Base-by-base conservation (phyloP, 2,329 filamentous ascomycete species). In the Ophiocordyceps polyrhachis-furcata region DNA sequence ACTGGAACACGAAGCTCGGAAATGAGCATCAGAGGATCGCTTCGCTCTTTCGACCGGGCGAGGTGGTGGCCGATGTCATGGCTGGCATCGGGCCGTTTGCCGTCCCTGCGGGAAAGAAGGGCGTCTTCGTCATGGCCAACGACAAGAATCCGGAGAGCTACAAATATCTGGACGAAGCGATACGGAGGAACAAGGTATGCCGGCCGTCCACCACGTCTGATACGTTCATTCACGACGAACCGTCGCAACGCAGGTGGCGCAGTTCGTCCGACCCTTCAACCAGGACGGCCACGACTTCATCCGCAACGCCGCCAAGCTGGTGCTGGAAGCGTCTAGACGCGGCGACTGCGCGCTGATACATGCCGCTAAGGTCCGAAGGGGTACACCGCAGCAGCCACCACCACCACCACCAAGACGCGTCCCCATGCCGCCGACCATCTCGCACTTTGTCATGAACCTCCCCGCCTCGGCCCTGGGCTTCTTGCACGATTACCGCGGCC, bases 401-500 rank as follows among this genome's bases (percentile, higher is more conserved):
- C 53, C 54, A 50, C 62, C 56, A 19, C 58, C 61, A 44, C 59
- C 61, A 21, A 53, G 54, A 50, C 62, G 55, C 49, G 57, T 76
- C 25, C 65, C 68, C 12, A 69, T 87, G 41, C 89, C 89, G 2
- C 71, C 71, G 2, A 79, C 80, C 35, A 84, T 96, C 58, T 73
- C 79, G n/a, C 91, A 96, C 66, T 98, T 88, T 60, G 83, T 96
- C 51, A 95, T 98, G 85, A 98, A 98, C 63, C 79, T 98, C 15
- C 91, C 91, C 1, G 91, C 88, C 1, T 83, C 79, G 1, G 89
- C 91, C 1, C 80, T 91, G 48, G 79, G 83, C 47, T 98, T 98
- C 58, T 70, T 95, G 20, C 67, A 69, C 45, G 62, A 63, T 53
- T 65, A 55, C 52, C 74, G 78, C 19, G 89, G 91, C 5, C 62